Evolutionary conservation across 495 filamentous ascomycete genomes (phyloP).

Genomic region (Lophiotrema nucula): DNA sequence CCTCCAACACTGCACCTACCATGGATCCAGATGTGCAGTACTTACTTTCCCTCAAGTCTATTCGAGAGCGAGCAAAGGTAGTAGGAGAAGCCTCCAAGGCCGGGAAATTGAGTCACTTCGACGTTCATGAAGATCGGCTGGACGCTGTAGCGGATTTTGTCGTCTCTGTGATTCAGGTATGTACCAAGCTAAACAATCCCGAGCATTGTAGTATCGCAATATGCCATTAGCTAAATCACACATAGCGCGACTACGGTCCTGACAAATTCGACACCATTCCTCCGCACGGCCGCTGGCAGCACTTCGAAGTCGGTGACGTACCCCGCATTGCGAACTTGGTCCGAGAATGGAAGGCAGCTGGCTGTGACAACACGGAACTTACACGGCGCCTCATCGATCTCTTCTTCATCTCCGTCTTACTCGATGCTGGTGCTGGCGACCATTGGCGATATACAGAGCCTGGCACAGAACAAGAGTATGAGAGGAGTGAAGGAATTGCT

Average conservation of each 20-base stretch:
- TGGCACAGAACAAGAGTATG: conserved; percentile 77
- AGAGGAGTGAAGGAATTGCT: conserved; percentile 87
- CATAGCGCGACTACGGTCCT: conserved; percentile 80
- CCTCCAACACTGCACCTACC: too few relatives aligned
- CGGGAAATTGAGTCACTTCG: too few relatives aligned
- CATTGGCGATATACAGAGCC: conserved; percentile 88
- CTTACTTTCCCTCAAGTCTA: too few relatives aligned
- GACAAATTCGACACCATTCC: conserved; percentile 85
- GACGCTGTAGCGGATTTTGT: too few relatives aligned
- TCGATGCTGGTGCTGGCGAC: conserved; percentile 84
- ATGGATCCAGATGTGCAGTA: too few relatives aligned
- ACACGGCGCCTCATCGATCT: conserved; percentile 78
- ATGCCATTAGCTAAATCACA: too few relatives aligned
- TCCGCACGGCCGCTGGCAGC: conserved; percentile 84
- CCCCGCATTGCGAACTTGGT: conserved; percentile 74
- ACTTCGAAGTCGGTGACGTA: conserved; percentile 80
- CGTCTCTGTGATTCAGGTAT: too few relatives aligned
- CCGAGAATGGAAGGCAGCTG: conserved; percentile 58
- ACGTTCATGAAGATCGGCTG: too few relatives aligned
- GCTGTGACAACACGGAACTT: conserved; percentile 68
- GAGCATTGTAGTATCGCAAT: too few relatives aligned
- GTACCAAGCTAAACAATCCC: too few relatives aligned
- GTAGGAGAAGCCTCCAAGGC: too few relatives aligned
- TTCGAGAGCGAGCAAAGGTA: too few relatives aligned
- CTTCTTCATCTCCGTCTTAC: conserved; percentile 87